These are phyloP conservation scores for Amaranthus tricolor DNA, from an alignment of 179 eudicot species.

Conservation along the genomic window DNA sequence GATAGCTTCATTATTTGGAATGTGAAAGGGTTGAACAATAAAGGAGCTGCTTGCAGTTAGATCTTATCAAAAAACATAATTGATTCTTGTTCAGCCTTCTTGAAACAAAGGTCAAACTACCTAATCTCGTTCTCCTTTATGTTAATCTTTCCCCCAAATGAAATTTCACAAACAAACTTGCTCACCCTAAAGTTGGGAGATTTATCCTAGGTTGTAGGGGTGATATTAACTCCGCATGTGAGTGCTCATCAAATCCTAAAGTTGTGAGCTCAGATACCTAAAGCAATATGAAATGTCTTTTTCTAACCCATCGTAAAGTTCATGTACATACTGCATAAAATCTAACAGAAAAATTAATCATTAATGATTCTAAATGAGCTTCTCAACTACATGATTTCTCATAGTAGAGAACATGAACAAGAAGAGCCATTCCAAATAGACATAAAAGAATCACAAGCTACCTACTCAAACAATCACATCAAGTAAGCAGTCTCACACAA, in stretches of 20 bases:
- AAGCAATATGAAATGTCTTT: background rate
- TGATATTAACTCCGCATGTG: too few species aligned
- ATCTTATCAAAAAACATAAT: too few species aligned
- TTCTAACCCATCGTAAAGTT: background rate
- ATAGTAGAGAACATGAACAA: background rate
- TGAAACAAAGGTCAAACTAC: too few species aligned
- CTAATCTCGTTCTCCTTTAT: too few species aligned
- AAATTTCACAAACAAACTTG: too few species aligned
- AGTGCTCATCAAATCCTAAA: background rate
- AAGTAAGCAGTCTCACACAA: background rate
- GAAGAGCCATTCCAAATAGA: background rate
- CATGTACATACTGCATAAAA: background rate
- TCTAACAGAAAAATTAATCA: too few species aligned
- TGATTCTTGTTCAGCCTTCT: too few species aligned
- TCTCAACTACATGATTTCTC: background rate
- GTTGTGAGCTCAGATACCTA: background rate
- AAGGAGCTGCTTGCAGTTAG: too few species aligned
- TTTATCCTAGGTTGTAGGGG: background rate
- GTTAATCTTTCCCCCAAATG: too few species aligned
- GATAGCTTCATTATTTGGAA: too few species aligned
- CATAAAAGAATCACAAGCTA: background rate
- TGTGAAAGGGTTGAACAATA: too few species aligned
- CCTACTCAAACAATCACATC: background rate
- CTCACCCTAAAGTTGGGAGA: too few species aligned
- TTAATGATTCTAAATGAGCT: background rate